Conservation (phyloP, 1,284 basidiomycete genomes). For the Ustilago hordei region DNA sequence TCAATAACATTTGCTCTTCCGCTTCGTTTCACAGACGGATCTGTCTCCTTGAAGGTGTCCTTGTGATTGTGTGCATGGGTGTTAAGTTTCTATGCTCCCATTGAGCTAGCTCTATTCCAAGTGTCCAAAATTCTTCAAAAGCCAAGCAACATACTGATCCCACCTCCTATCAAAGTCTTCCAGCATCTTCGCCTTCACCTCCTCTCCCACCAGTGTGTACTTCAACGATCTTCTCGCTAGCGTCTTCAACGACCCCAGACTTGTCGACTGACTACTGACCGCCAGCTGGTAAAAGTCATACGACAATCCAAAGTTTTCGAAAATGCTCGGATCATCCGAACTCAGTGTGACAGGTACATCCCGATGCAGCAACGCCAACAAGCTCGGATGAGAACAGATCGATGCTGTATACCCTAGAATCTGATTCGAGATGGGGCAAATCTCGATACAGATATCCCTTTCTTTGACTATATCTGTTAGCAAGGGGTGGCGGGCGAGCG, state of each 20-base stretch:
- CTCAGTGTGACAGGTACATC: slow-evolving; percentile 78
- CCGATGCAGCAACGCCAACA: slow-evolving; percentile 75
- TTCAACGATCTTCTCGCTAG: slow-evolving; percentile 44
- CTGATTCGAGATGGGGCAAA: slow-evolving; percentile 70
- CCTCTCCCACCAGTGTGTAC: slow-evolving; percentile 33
- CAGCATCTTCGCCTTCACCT: slow-evolving; percentile 24
- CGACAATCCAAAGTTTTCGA: slow-evolving; percentile 77
- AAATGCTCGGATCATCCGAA: slow-evolving; percentile 81
- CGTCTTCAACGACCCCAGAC: slow-evolving; percentile 37
- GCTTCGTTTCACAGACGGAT: neutral
- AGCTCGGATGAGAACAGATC: slow-evolving; percentile 42
- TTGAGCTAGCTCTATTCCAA: neutral
- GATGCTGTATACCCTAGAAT: slow-evolving; percentile 46
- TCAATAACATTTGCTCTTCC: neutral
- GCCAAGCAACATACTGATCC: slow-evolving; percentile 42
- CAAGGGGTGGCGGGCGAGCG: slow-evolving; percentile 79
- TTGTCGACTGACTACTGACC: slow-evolving; percentile 29
- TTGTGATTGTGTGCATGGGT: slow-evolving; percentile 2
- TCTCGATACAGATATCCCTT: slow-evolving; percentile 77
- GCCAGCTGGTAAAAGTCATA: slow-evolving; percentile 60
- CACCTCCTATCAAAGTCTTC: slow-evolving; percentile 52
- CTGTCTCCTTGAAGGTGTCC: neutral
- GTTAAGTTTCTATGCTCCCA: neutral
- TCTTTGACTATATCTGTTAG: slow-evolving; percentile 78
- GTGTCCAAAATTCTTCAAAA: slow-evolving; percentile 23